Base-by-base conservation (phyloP, 225 moss, liverwort and hornwort species). In the Pleurozium schreberi region DNA sequence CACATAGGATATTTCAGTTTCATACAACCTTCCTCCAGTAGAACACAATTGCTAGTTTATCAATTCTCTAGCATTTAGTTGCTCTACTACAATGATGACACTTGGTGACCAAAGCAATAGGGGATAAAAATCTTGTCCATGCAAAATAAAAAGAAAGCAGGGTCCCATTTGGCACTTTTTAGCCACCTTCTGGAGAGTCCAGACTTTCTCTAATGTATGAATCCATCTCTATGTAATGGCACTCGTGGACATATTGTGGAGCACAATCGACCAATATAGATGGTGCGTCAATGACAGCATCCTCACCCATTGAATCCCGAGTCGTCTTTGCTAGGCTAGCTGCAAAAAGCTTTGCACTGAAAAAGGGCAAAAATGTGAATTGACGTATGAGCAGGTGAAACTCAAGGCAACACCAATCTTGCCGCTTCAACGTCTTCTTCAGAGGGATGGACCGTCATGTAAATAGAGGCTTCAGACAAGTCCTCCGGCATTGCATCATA, bases 401-500 rank as follows among this genome's bases (percentile, higher is more conserved):
- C 64, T 90, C 73, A 88, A 57, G 74, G 45, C 71, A 82, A 88
- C 66, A 88, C 68, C n/a, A n/a, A n/a, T 83, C 87, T 89, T 36
- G 90, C 90, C 23, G 8, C 36, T 80, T 90, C 92, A 34, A 89
- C 80, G 87, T 89, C 87, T 90, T 94, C 92, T 88, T 82, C 8
- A 49, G 18, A 91, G 38, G 95, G 95, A 92, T 94, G 96, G n/a
- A 95, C 80, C 28, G 27, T 78, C 59, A 74, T 79, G 83, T 92
- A 93, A n/a, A 80, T 28, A 11, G 88, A 89, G 65, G 90, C 84
- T 66, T 90, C 90, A 50, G 73, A 38, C 33, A 92, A 90, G 82
- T 95, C 96, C 38, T 84, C 86, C 63, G 89, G 49, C 92, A 98
- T 93, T 33, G 84, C 76, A 27, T 92, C 94, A 40, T 85, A 93